phyloP scores from a whole-genome alignment of 805 yeast species.

The Brettanomyces custersianus region DNA sequence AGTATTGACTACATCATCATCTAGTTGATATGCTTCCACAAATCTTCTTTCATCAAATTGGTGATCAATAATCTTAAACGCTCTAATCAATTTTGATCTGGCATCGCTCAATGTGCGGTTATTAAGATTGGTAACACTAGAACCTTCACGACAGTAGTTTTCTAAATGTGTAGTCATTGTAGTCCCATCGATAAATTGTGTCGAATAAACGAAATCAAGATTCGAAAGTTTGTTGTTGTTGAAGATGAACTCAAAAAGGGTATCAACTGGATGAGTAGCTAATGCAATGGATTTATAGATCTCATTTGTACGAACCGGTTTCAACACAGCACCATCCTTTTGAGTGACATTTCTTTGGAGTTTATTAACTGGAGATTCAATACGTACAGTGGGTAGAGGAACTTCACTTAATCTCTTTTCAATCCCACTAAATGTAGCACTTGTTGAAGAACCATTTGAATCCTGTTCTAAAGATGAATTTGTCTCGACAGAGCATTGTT shows the following conservation, averaged over 20 bases:
- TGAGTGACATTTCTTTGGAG: neutral
- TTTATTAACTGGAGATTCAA: neutral
- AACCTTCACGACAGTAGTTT: slow-evolving; percentile 17
- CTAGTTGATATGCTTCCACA: neutral
- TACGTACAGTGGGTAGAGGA: neutral
- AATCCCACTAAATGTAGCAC: neutral
- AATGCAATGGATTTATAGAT: slow-evolving; percentile 8
- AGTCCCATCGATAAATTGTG: slow-evolving; percentile 9
- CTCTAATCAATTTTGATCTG: slow-evolving; percentile 6
- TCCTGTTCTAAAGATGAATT: neutral
- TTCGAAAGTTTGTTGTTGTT: slow-evolving; percentile 10
- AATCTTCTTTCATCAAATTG: slow-evolving; percentile 9
- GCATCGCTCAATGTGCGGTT: slow-evolving; percentile 3
- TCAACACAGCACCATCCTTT: neutral
- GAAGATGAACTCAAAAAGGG: slow-evolving; percentile 13
- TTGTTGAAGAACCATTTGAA: neutral
- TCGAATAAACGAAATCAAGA: slow-evolving; percentile 13
- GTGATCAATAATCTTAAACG: slow-evolving; percentile 12
- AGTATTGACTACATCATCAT: neutral
- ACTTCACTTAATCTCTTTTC: neutral
- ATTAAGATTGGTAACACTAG: slow-evolving; percentile 4
- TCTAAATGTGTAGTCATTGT: slow-evolving; percentile 14
- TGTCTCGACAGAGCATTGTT: too few species aligned
- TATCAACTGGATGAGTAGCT: slow-evolving; percentile 13
- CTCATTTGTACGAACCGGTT: neutral